A percentile compares a stretch with the other conserved stretches of the same genome.
Conservation (phyloP, 306 rosid species). For the Cucurbita moschata region DNA sequence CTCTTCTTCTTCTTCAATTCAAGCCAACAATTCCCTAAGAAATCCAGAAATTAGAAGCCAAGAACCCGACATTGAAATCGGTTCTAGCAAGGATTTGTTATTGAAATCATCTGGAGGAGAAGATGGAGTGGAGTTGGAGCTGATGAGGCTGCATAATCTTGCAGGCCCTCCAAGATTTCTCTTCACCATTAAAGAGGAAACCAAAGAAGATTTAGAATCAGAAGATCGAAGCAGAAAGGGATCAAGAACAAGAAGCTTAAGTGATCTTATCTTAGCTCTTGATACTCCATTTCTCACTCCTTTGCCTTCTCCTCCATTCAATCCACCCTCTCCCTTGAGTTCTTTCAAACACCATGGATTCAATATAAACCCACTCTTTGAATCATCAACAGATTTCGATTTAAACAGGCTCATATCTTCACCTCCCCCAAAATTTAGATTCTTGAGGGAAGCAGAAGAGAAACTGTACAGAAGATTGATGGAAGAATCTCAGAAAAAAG, state of each 20-base stretch:
- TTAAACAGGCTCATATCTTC: slow-evolving; percentile 50
- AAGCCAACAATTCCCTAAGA: neutral
- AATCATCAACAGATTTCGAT: slow-evolving; percentile 40
- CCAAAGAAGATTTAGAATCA: slow-evolving; percentile 76
- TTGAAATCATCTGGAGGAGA: slow-evolving; percentile 40
- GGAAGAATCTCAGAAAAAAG: slow-evolving; percentile 53
- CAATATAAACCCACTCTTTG: slow-evolving; percentile 61
- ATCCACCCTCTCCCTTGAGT: slow-evolving; percentile 25
- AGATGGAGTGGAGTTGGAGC: slow-evolving; percentile 55
- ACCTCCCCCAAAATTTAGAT: slow-evolving; percentile 82
- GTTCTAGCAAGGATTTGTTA: slow-evolving; percentile 27
- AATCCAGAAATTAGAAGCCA: slow-evolving; percentile 15
- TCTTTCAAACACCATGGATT: slow-evolving; percentile 49
- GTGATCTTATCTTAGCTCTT: slow-evolving; percentile 38
- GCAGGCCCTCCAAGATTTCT: slow-evolving; percentile 85
- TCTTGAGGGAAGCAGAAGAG: slow-evolving; percentile 87
- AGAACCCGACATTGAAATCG: slow-evolving; percentile 36
- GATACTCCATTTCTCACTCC: slow-evolving; percentile 46
- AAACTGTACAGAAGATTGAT: slow-evolving; percentile 42
- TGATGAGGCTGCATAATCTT: slow-evolving; percentile 76
- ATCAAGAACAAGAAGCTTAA: slow-evolving; percentile 57
- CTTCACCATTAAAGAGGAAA: slow-evolving; percentile 81
- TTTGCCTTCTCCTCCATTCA: slow-evolving; percentile 43
- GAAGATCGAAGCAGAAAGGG: slow-evolving; percentile 64
- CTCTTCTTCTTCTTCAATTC: slow-evolving; percentile 4